These are phyloP conservation scores for Erigeron canadensis DNA, from an alignment of 129 eudicot genomes.

Conservation along the genomic window DNA sequence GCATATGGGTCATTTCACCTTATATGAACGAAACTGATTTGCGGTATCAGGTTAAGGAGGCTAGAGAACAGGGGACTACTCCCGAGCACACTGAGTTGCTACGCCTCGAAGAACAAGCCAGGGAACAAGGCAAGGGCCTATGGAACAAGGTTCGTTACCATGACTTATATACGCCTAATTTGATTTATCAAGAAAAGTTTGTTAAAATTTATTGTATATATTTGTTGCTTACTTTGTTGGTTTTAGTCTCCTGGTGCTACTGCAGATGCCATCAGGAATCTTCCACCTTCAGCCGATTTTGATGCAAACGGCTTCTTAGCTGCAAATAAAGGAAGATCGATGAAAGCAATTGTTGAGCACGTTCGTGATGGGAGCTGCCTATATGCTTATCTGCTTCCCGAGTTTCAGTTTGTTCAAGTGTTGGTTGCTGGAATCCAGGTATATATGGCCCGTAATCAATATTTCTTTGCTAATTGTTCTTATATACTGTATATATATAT, in stretches of 20 bases:
- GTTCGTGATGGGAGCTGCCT: constrained; percentile 96
- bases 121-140: constrained; percentile 77
- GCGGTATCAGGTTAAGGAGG: constrained; percentile 76
- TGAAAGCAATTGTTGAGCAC: constrained; percentile 92
- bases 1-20: not conserved
- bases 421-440: constrained; percentile 97
- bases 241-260: constrained; percentile 80
- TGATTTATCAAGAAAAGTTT: too few species aligned
- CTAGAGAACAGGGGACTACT: constrained; percentile 61
- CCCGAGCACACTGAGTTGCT: constrained; percentile 61
- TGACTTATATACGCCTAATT: too few species aligned
- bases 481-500: too few species aligned
- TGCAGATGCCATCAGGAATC: constrained; percentile 78
- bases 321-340: constrained; percentile 68
- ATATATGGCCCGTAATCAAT: not conserved
- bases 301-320: constrained; percentile 68
- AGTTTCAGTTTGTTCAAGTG: constrained; percentile 91
- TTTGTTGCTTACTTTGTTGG: not conserved
- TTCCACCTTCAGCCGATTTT: constrained; percentile 78
- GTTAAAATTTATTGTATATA: too few species aligned
- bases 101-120: constrained; percentile 80
- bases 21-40: not conserved
- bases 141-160: constrained; percentile 76
- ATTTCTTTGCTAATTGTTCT: not conserved
- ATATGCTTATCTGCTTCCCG: constrained; percentile 92